These are phyloP conservation scores for Yarrowia bubula DNA, from an alignment of 805 yeast species.

Conservation along the genomic window DNA sequence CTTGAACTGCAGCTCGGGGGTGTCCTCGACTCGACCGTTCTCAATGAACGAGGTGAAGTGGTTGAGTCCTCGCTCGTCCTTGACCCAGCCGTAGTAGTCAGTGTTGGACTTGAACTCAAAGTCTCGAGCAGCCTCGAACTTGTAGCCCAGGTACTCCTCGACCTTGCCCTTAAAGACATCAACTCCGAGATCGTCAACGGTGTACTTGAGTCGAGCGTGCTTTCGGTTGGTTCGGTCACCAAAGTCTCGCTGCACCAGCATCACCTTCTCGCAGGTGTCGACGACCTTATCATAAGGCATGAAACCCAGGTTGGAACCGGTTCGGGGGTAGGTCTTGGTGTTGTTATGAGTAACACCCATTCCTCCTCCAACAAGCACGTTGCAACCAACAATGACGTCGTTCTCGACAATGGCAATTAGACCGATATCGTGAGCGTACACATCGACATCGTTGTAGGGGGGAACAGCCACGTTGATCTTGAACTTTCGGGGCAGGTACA, in stretches of 20 bases:
- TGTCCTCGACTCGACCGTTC: slow-evolving; percentile 94
- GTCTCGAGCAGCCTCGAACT: slow-evolving; percentile 66
- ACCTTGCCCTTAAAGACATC: slow-evolving; percentile 76
- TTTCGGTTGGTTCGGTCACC: slow-evolving; percentile 97
- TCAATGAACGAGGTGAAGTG: slow-evolving; percentile 94
- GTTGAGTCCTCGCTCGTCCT: slow-evolving; percentile 70
- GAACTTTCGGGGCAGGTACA: slow-evolving; percentile 92
- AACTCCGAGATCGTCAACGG: slow-evolving; percentile 90
- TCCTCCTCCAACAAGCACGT: slow-evolving; percentile 94
- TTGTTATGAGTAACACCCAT: slow-evolving; percentile 98
- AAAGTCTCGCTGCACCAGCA: slow-evolving; percentile 89
- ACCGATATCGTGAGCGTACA: slow-evolving; percentile 93
- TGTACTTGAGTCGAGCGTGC: slow-evolving; percentile 96
- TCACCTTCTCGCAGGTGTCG: slow-evolving; percentile 81
- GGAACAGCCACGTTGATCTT: slow-evolving; percentile 93
- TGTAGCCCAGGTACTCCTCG: slow-evolving; percentile 77
- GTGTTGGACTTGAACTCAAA: slow-evolving; percentile 82
- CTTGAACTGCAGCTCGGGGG: slow-evolving; percentile 85
- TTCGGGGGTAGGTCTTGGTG: slow-evolving; percentile 92
- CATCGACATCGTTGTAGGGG: slow-evolving; percentile 95
- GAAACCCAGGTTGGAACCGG: slow-evolving; percentile 85
- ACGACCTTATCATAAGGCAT: slow-evolving; percentile 65
- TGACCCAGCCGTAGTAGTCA: slow-evolving; percentile 92
- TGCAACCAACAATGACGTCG: slow-evolving; percentile 72
- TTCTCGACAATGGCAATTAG: slow-evolving; percentile 76